Percentiles rank a stretch among this genome's conserved stretches.
phyloP scores from a whole-genome alignment of 2,329 filamentous ascomycete genomes.

The Ophiostoma australiae region DNA sequence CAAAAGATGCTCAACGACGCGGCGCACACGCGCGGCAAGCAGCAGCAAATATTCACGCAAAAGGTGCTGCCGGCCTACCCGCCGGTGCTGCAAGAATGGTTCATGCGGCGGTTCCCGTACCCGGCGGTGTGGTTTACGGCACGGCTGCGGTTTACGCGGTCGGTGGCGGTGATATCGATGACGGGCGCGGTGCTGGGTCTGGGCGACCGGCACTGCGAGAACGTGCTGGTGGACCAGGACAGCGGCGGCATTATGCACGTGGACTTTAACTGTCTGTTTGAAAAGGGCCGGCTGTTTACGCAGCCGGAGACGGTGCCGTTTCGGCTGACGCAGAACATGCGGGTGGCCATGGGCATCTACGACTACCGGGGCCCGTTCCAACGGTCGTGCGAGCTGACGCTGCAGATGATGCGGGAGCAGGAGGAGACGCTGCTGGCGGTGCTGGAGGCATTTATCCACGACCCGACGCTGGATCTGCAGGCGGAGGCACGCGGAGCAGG shows the following conservation, averaged over 20 bases:
- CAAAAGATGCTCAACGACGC: conserved; percentile 60
- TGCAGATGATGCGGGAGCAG: conserved; percentile 78
- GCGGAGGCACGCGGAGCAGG: conserved; percentile 21
- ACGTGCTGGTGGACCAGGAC: conserved; percentile 89
- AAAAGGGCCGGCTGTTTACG: conserved; percentile 92
- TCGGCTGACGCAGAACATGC: conserved; percentile 96
- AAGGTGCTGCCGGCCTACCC: conserved; percentile 63
- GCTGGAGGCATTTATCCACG: conserved; percentile 92
- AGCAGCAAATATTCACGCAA: conserved; percentile 63
- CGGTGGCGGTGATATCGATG: conserved; percentile 99
- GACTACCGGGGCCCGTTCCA: conserved; percentile 92
- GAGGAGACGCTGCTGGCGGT: conserved; percentile 97
- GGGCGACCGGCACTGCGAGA: conserved; percentile 94
- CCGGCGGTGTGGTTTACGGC: conserved; percentile 89
- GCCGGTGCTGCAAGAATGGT: conserved; percentile 87
- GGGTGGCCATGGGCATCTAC: conserved; percentile 92
- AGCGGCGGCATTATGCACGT: conserved; percentile 95
- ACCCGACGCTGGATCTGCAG: conserved; percentile 90
- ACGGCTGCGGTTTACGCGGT: conserved; percentile 82
- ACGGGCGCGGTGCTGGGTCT: conserved; percentile 90
- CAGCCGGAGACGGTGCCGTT: conserved; percentile 95
- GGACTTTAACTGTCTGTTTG: conserved; percentile 98
- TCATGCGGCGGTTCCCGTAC: conserved; percentile 89
- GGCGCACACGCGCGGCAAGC: conserved; percentile 52
- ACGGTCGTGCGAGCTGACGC: conserved; percentile 81